Base-by-base conservation (phyloP, 257 asterid species). In the Paraleonurus japonicus region DNA sequence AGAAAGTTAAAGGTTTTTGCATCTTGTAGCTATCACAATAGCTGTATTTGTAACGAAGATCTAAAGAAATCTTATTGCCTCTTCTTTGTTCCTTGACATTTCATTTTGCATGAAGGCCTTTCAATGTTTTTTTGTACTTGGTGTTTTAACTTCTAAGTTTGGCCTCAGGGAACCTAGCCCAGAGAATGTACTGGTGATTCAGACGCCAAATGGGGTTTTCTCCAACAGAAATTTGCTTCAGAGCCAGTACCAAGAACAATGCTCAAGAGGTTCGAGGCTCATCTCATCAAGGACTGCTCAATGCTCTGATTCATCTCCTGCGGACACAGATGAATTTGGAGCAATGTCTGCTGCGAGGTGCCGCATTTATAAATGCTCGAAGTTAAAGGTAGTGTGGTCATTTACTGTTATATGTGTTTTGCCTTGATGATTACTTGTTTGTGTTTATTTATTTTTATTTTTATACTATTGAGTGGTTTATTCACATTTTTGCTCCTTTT, bases 321-420 rank as follows among this genome's bases (percentile, higher is more conserved):
- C 72, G 33, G 89, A 73, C 75, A 76, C 78, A 39, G 71, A 50
- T 57, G 88, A 80, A 65, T 69, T 81, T 41, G 96, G 85, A 39
- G 88, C 79, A 63, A 75, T 83, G 79, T 87, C 99, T 76, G 87
- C 94, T 41, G 96, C 98, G 71, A 82, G 98, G 79, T 88, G 98
- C 84, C 95, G 92, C 39, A 62, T 83, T 65, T 95, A 83, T 71
- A 77, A 81, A 70, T 77, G 81, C 75, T 80, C 92, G 2, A 75
- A 72, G 61, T 19, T 70, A 26, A 89, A 89, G 95, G 98, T 89
- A 59, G 16, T 69, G 58, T 60, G 50, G 55, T 75, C 37, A 45
- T 61, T 28, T 35, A 60, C 71, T 79, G 47, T 26, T 30, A 41
- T 47, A 24, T 50, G 48, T 39, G 54, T 66, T n/a, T 30, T 20